These are phyloP conservation scores for Dendrostoma leiphaemia DNA, from an alignment of 2,329 filamentous ascomycete genomes.

Conservation along the genomic window DNA sequence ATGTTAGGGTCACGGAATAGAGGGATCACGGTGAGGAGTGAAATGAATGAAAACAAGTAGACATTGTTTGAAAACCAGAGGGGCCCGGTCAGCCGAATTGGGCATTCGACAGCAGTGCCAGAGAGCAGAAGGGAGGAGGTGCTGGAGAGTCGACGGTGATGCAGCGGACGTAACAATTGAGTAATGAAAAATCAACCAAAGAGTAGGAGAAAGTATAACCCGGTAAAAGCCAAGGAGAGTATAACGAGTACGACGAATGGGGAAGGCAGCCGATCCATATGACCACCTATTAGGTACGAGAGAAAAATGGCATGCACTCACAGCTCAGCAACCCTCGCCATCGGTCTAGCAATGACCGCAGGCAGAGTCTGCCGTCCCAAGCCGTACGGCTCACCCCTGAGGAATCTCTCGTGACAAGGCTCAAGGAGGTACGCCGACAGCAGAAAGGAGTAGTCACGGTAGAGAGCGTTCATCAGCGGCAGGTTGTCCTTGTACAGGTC, in stretches of 20 bases:
- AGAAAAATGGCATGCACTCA: slow-evolving; percentile 48
- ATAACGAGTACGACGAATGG: background rate
- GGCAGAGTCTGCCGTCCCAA: slow-evolving; percentile 74
- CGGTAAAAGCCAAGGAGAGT: background rate
- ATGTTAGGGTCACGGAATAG: background rate
- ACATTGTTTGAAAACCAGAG: no score
- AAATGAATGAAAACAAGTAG: background rate
- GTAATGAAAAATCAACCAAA: no score
- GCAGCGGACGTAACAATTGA: no score
- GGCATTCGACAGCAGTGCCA: no score
- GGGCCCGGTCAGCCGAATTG: no score
- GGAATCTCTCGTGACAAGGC: slow-evolving; percentile 76
- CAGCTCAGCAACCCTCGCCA: slow-evolving; percentile 82
- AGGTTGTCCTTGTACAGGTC: slow-evolving; percentile 73
- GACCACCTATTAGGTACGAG: background rate
- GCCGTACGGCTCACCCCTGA: slow-evolving; percentile 74
- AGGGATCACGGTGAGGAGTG: background rate
- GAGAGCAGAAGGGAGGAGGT: no score
- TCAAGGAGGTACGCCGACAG: slow-evolving; percentile 88
- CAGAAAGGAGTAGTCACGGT: slow-evolving; percentile 89
- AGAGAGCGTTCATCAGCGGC: slow-evolving; percentile 79
- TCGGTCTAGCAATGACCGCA: slow-evolving; percentile 71
- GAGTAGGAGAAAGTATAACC: no score
- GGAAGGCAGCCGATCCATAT: background rate
- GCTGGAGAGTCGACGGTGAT: no score